These are phyloP conservation scores for Basidiobolus meristosporus DNA, from an alignment of 371 early-diverging fungal species.

Conservation along the genomic window DNA sequence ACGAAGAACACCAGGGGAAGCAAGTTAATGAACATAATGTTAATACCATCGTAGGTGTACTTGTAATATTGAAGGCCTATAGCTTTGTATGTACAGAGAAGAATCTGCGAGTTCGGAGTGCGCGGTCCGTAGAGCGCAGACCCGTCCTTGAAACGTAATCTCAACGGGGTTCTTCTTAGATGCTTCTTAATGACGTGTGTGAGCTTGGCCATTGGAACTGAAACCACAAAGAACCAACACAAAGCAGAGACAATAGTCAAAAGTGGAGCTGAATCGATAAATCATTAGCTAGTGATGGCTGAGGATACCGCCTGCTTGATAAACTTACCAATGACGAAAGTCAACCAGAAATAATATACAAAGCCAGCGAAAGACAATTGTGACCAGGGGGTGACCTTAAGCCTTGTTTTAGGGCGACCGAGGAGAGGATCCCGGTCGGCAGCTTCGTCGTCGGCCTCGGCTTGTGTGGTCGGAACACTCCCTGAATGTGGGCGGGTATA, in stretches of 20 bases:
- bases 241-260: slow-evolving; percentile 47
- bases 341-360: slow-evolving; percentile 29
- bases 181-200: slow-evolving; percentile 53
- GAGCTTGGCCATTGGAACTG: slow-evolving; percentile 87
- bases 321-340: slow-evolving; percentile 22
- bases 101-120: slow-evolving; percentile 24
- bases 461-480: too few species aligned
- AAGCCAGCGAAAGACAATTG: slow-evolving; percentile 34
- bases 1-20: slow-evolving; percentile 60
- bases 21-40: slow-evolving; percentile 88
- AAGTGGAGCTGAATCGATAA: slow-evolving; percentile 33
- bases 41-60: slow-evolving; percentile 89
- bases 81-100: slow-evolving; percentile 62
- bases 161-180: slow-evolving; percentile 57
- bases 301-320: neutral
- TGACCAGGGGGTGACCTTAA: slow-evolving; percentile 6
- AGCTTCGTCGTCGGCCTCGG: too few species aligned
- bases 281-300: neutral
- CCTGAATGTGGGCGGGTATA: too few species aligned
- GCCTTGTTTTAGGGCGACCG: too few species aligned
- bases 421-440: too few species aligned
- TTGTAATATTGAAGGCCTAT: slow-evolving; percentile 71
- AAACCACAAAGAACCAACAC: slow-evolving; percentile 72
- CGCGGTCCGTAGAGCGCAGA: slow-evolving; percentile 16
- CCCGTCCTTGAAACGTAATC: slow-evolving; percentile 45